These are phyloP conservation scores for Mrakia hoshinonis DNA, from an alignment of 768 basidiomycete genomes.

Conservation along the genomic window DNA sequence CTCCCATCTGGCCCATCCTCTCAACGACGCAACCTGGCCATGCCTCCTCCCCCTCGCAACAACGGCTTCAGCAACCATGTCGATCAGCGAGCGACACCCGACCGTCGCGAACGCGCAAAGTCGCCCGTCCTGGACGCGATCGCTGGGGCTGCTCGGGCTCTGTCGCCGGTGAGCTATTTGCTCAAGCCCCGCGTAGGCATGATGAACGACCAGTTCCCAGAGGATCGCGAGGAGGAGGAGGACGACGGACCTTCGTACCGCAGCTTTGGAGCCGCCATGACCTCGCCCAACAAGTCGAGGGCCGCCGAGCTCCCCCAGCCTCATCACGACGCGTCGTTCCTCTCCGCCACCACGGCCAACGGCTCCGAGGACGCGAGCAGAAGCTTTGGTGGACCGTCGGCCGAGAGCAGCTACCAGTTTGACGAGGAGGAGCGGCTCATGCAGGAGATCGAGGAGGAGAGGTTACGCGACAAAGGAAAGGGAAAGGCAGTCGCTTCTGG, in stretches of 20 bases:
- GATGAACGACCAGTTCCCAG: constrained; percentile 41
- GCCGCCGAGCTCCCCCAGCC: not conserved
- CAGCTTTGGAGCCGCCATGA: constrained; percentile 18
- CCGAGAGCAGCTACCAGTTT: constrained; percentile 25
- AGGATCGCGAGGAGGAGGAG: constrained; percentile 47
- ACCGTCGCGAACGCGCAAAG: constrained; percentile 19
- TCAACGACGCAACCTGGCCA: constrained; percentile 30
- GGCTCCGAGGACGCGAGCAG: not conserved
- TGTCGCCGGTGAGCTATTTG: constrained; percentile 18
- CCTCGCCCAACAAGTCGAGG: constrained; percentile 5
- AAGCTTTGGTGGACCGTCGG: not conserved
- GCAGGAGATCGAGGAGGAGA: constrained; percentile 22
- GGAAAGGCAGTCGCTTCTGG: not conserved
- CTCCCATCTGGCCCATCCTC: constrained; percentile 51
- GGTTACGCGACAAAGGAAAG: not conserved
- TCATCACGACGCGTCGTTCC: constrained; percentile 11
- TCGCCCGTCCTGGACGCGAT: constrained; percentile 25
- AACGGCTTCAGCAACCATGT: constrained; percentile 4
- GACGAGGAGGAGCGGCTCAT: constrained; percentile 29
- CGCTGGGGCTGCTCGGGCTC: constrained; percentile 16
- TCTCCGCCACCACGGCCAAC: constrained; percentile 22
- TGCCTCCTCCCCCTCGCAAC: constrained; percentile 22
- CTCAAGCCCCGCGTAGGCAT: constrained; percentile 24
- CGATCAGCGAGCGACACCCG: constrained; percentile 13
- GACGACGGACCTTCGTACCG: constrained; percentile 12